phyloP scores from a whole-genome alignment of 2,329 filamentous ascomycete species.

The Pseudogymnoascus sp. region DNA sequence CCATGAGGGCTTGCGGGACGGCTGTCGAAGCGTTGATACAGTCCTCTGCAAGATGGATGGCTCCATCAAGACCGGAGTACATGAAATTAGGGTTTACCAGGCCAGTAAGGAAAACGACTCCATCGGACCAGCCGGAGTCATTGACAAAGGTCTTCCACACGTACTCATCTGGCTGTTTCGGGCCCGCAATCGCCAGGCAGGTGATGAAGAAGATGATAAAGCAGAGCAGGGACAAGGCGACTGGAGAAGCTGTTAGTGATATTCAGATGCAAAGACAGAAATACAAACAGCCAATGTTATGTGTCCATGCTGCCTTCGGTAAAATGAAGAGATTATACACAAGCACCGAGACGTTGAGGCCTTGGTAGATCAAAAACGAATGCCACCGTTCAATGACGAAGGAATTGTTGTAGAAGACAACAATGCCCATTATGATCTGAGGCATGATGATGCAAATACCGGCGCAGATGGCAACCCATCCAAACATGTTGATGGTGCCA shows the following conservation, averaged over 20 bases:
- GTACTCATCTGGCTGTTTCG: conserved; percentile 7
- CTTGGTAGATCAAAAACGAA: conserved; percentile 10
- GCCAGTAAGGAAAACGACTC: conserved; percentile 40
- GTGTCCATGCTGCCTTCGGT: conserved; percentile 6
- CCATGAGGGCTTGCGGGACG: conserved; percentile 6
- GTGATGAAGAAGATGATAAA: conserved; percentile 4
- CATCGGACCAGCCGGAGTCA: conserved; percentile 37
- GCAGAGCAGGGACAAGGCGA: conserved; percentile 2
- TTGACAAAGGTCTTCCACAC: conserved; percentile 31
- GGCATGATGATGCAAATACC: conserved; percentile 6
- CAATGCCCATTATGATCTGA: background rate
- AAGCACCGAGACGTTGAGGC: background rate
- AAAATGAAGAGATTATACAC: conserved; percentile 7
- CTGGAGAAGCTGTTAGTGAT: background rate
- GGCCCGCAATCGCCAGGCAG: background rate
- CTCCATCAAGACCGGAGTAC: conserved; percentile 37
- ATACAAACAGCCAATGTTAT: conserved; percentile 12
- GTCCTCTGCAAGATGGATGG: conserved; percentile 39
- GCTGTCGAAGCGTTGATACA: conserved; percentile 6
- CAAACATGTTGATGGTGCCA: conserved; percentile 6
- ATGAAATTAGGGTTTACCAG: conserved; percentile 36
- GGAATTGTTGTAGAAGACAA: background rate
- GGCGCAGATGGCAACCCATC: background rate
- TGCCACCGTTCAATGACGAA: background rate
- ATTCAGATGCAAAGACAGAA: background rate